phyloP scores from a whole-genome alignment of 208 protist genomes.

The Acanthamoeba culbertsoni region DNA sequence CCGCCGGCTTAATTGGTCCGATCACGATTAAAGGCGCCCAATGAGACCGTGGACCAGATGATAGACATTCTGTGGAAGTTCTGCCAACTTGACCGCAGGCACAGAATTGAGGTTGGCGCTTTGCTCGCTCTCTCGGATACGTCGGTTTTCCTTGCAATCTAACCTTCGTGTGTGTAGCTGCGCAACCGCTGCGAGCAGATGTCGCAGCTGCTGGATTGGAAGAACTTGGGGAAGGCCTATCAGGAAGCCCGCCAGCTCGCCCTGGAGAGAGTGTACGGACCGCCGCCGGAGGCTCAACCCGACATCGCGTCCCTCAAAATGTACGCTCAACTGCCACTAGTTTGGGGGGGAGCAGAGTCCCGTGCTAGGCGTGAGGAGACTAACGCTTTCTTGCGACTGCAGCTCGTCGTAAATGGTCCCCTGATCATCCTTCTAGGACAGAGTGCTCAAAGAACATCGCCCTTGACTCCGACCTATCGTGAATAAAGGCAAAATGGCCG shows the following conservation, averaged over 20 bases:
- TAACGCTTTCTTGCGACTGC: too few relatives aligned
- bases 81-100: conserved; percentile 65
- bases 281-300: too few relatives aligned
- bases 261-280: conserved; percentile 59
- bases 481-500: too few relatives aligned
- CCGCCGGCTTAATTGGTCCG: background rate
- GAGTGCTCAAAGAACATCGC: too few relatives aligned
- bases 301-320: background rate
- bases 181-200: conserved; percentile 80
- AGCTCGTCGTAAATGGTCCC: too few relatives aligned
- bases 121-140: too few relatives aligned
- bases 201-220: conserved; percentile 73
- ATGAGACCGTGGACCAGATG: conserved; percentile 73
- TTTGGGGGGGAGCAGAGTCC: too few relatives aligned
- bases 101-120: conserved; percentile 64
- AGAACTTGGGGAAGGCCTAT: conserved; percentile 68
- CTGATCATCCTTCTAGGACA: too few relatives aligned
- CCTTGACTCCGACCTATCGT: too few relatives aligned
- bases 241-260: conserved; percentile 64
- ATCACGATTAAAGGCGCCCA: conserved; percentile 44
- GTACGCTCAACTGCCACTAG: background rate
- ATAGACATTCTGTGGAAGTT: conserved; percentile 73
- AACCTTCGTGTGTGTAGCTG: conserved; percentile 57
- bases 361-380: too few relatives aligned
- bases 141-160: too few relatives aligned